A percentile compares a stretch with the other conserved stretches of the same genome.
Conservation (phyloP, 23 red algal species). For the Gracilaria domingensis region DNA sequence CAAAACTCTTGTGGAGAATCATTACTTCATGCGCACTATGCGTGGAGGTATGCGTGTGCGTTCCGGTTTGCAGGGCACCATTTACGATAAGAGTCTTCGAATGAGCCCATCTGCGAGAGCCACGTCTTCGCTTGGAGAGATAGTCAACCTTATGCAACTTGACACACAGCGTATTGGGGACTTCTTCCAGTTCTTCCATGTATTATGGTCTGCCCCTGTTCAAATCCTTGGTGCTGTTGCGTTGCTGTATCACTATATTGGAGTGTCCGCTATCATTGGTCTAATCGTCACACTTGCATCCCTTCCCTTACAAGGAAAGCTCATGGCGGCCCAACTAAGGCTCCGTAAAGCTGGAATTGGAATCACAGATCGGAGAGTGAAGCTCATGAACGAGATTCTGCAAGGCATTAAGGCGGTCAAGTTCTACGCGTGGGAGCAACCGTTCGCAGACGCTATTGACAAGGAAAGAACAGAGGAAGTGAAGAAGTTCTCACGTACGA, state of each 20-base stretch:
- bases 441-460: slow-evolving; percentile 74
- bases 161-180: slow-evolving; percentile 92
- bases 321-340: slow-evolving; percentile 54
- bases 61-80: slow-evolving; percentile 76
- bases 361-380: slow-evolving; percentile 92
- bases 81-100: slow-evolving; percentile 92
- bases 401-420: slow-evolving; percentile 98
- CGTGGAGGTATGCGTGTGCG: slow-evolving; percentile 87
- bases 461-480: slow-evolving; percentile 75
- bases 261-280: slow-evolving; percentile 86
- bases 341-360: slow-evolving; percentile 62
- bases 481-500: slow-evolving; percentile 66
- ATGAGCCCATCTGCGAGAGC: slow-evolving; percentile 84
- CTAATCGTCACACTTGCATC: slow-evolving; percentile 72
- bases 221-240: slow-evolving; percentile 91
- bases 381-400: slow-evolving; percentile 97
- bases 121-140: slow-evolving; percentile 85
- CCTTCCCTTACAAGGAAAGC: slow-evolving; percentile 76
- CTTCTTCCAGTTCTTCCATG: slow-evolving; percentile 88
- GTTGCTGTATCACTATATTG: slow-evolving; percentile 86
- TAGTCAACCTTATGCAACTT: slow-evolving; percentile 99
- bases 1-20: slow-evolving; percentile 87
- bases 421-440: slow-evolving; percentile 98
- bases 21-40: slow-evolving; percentile 84
- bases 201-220: slow-evolving; percentile 86